phyloP scores from a whole-genome alignment of 1,284 basidiomycete species.

The Pseudozyma flocculosa region DNA sequence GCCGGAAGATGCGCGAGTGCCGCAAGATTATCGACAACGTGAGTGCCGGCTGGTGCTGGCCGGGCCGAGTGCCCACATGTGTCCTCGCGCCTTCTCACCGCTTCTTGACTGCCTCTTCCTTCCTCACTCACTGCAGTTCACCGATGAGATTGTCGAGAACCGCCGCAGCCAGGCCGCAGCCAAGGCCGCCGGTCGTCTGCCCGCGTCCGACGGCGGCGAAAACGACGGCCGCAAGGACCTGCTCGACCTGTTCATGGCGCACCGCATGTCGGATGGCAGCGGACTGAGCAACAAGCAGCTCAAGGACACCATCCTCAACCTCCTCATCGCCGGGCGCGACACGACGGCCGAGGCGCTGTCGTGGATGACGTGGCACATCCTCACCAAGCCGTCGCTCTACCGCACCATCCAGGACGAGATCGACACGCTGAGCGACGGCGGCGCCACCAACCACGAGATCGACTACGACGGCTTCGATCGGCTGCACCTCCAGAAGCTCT shows the following conservation, averaged over 20 bases:
- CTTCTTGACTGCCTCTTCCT: too few species aligned
- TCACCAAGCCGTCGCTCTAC: slow-evolving; percentile 11
- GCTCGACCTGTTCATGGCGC: slow-evolving; percentile 25
- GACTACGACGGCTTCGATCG: slow-evolving; percentile 17
- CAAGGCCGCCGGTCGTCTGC: neutral
- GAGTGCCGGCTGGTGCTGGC: too few species aligned
- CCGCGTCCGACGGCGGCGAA: neutral
- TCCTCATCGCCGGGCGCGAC: slow-evolving; percentile 34
- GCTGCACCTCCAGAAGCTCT: slow-evolving; percentile 15
- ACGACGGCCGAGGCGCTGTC: slow-evolving; percentile 30
- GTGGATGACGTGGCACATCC: slow-evolving; percentile 26
- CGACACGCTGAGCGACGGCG: slow-evolving; percentile 3
- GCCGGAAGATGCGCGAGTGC: slow-evolving; percentile 2
- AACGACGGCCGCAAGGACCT: slow-evolving; percentile 12
- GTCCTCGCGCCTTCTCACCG: too few species aligned
- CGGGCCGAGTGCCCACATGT: too few species aligned
- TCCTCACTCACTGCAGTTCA: neutral
- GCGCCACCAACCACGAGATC: slow-evolving; percentile 7
- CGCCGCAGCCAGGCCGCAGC: slow-evolving; percentile 3
- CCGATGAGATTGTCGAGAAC: slow-evolving; percentile 9
- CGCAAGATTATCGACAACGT: slow-evolving; percentile 1
- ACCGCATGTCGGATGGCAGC: slow-evolving; percentile 12
- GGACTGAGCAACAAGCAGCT: slow-evolving; percentile 18
- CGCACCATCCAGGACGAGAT: slow-evolving; percentile 14
- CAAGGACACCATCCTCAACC: slow-evolving; percentile 29